phyloP scores from a whole-genome alignment of 495 filamentous ascomycete genomes.

The Recurvomyces mirabilis region DNA sequence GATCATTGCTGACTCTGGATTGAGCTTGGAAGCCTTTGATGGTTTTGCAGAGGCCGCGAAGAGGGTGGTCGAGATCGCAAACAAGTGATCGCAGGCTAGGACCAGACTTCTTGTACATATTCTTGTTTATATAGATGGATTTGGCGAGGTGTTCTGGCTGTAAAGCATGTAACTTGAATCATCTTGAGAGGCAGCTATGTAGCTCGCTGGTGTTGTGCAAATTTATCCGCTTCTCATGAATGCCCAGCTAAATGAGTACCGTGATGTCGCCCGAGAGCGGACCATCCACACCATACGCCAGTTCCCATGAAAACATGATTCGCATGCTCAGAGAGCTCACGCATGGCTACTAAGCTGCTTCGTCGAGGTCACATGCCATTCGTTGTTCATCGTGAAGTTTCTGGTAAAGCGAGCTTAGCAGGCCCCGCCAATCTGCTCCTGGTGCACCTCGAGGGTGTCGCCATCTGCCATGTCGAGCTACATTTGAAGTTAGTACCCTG shows the following conservation, averaged over 20 bases:
- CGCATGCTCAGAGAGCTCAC: too few relatives aligned
- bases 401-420: conserved; percentile 3
- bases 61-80: conserved; percentile 61
- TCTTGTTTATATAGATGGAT: not conserved
- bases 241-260: too few relatives aligned
- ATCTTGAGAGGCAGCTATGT: too few relatives aligned
- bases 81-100: conserved; percentile 8
- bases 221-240: too few relatives aligned
- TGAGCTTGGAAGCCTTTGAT: conserved; percentile 66
- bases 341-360: too few relatives aligned
- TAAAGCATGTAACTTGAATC: too few relatives aligned
- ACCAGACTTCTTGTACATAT: not conserved
- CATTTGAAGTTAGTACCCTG: conserved; percentile 13
- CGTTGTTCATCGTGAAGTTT: not conserved
- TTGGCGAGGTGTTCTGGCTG: not conserved
- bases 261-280: too few relatives aligned
- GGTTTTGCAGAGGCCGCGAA: conserved; percentile 68
- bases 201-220: too few relatives aligned
- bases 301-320: too few relatives aligned
- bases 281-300: too few relatives aligned
- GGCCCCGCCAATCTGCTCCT: conserved; percentile 79
- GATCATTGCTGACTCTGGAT: conserved; percentile 65
- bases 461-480: conserved; percentile 96
- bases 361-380: too few relatives aligned
- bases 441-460: conserved; percentile 94